These are phyloP conservation scores for Debaryomyces psychrophilus DNA, from an alignment of 1,139 yeast genomes.

Conservation along the genomic window DNA sequence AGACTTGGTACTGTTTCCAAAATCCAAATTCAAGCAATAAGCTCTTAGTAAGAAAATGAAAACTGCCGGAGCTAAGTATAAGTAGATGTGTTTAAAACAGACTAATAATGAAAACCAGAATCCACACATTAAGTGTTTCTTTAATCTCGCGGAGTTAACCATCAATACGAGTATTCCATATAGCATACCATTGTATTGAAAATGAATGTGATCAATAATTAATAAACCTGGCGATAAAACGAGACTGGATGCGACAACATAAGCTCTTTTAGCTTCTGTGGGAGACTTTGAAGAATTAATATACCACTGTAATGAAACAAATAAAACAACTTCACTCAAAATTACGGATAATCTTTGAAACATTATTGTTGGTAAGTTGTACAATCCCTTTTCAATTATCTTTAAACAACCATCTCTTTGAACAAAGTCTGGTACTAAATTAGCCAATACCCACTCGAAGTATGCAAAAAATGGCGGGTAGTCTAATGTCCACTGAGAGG, in stretches of 20 bases:
- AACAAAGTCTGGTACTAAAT: conserved; percentile 67
- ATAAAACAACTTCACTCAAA: conserved; percentile 71
- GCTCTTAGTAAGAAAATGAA: conserved; percentile 75
- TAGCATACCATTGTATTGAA: conserved; percentile 92
- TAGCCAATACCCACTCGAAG: conserved; percentile 81
- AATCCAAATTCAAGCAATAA: conserved; percentile 59
- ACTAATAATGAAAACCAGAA: conserved; percentile 72
- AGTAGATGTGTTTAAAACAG: conserved; percentile 92
- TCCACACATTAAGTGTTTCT: conserved; percentile 65
- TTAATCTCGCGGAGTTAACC: conserved; percentile 67
- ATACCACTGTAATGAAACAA: conserved; percentile 71
- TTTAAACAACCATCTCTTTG: conserved; percentile 77
- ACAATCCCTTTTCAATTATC: conserved; percentile 64
- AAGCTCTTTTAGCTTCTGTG: conserved; percentile 51
- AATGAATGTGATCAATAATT: conserved; percentile 89
- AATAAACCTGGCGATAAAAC: conserved; percentile 87
- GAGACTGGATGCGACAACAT: conserved; percentile 80
- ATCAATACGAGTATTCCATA: conserved; percentile 81
- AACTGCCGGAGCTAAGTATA: conserved; percentile 93
- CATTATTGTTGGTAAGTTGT: conserved; percentile 75
- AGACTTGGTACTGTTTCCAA: conserved; percentile 28
- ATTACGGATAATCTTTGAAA: conserved; percentile 86
- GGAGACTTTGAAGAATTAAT: conserved; percentile 51
- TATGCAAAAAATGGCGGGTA: conserved; percentile 98
- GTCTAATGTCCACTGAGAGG: conserved; percentile 94